phyloP scores from a whole-genome alignment of 345 rosid genomes.

The Diplotaxis tenuifolia region DNA sequence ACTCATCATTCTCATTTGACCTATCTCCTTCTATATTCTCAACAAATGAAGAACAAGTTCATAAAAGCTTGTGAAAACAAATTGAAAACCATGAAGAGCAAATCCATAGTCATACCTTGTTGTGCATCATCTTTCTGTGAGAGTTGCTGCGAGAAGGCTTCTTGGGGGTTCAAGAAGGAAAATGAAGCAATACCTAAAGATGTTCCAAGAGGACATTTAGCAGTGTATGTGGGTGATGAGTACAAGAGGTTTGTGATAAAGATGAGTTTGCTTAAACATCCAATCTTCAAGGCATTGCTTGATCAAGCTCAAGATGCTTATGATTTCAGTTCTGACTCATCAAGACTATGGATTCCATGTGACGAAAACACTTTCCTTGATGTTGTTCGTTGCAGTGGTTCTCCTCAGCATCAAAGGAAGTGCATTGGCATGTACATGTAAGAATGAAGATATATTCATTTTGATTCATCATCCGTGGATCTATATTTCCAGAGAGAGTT shows the following conservation, averaged over 20 bases:
- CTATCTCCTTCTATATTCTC: background rate
- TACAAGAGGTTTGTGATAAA: conserved; percentile 71
- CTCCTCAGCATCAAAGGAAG: conserved; percentile 40
- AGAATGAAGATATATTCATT: conserved; percentile 30
- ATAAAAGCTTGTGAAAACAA: conserved; percentile 47
- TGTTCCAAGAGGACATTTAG: conserved; percentile 85
- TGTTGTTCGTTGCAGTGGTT: conserved; percentile 60
- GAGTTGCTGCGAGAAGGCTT: conserved; percentile 45
- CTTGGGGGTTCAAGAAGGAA: conserved; percentile 48
- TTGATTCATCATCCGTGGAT: conserved; percentile 26
- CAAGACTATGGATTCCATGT: conserved; percentile 79
- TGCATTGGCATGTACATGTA: conserved; percentile 40
- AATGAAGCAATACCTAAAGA: conserved; percentile 60
- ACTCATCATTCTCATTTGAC: background rate
- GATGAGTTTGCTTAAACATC: conserved; percentile 63
- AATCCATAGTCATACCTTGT: conserved; percentile 48
- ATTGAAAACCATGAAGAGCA: conserved; percentile 50
- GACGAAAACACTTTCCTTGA: conserved; percentile 68
- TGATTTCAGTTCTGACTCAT: conserved; percentile 50
- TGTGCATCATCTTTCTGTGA: conserved; percentile 42
- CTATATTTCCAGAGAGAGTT: conserved; percentile 24
- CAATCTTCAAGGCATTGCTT: conserved; percentile 72
- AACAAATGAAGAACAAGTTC: conserved; percentile 47
- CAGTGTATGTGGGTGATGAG: conserved; percentile 73
- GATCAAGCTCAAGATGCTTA: conserved; percentile 75